phyloP scores from a whole-genome alignment of 495 filamentous ascomycete genomes.

The Podospora didyma region DNA sequence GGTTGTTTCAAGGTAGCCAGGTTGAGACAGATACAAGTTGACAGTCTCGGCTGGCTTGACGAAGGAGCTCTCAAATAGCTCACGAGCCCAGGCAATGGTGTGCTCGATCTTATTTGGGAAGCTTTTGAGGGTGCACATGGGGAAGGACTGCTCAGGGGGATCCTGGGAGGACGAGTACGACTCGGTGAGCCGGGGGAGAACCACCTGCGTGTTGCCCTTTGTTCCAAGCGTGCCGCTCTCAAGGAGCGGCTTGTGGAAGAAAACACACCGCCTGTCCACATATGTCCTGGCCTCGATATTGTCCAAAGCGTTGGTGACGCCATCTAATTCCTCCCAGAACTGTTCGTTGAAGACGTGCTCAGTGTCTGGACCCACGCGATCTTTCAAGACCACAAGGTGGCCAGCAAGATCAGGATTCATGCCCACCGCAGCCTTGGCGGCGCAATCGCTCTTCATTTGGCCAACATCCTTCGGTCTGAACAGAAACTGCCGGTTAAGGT shows the following conservation, averaged over 20 bases:
- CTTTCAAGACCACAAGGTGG: constrained; percentile 78
- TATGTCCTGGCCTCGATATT: constrained; percentile 98
- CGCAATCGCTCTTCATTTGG: constrained; percentile 94
- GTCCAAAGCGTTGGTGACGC: constrained; percentile 94
- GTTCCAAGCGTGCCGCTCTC: constrained; percentile 97
- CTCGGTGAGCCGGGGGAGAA: constrained; percentile 86
- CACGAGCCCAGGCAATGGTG: constrained; percentile 96
- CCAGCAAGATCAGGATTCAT: constrained; percentile 94
- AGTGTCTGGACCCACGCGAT: constrained; percentile 88
- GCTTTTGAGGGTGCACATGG: constrained; percentile 95
- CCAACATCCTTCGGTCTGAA: constrained; percentile 95
- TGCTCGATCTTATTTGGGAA: constrained; percentile 99
- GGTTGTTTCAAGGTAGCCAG: constrained; percentile 84
- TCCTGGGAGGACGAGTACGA: constrained; percentile 99
- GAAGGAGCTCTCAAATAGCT: constrained; percentile 90
- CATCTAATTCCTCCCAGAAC: constrained; percentile 89
- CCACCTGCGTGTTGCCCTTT: constrained; percentile 96
- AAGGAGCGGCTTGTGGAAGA: constrained; percentile 94
- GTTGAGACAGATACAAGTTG: constrained; percentile 88
- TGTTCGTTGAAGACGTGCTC: constrained; percentile 93
- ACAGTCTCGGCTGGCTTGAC: constrained; percentile 91
- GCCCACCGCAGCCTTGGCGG: constrained; percentile 75
- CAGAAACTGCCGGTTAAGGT: constrained; percentile 95
- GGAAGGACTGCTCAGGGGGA: constrained; percentile 97
- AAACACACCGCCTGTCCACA: constrained; percentile 94